A percentile compares a stretch with the other conserved stretches of the same genome.
Conservation (phyloP, 495 filamentous ascomycete genomes). For the Lepidopterella palustris region DNA sequence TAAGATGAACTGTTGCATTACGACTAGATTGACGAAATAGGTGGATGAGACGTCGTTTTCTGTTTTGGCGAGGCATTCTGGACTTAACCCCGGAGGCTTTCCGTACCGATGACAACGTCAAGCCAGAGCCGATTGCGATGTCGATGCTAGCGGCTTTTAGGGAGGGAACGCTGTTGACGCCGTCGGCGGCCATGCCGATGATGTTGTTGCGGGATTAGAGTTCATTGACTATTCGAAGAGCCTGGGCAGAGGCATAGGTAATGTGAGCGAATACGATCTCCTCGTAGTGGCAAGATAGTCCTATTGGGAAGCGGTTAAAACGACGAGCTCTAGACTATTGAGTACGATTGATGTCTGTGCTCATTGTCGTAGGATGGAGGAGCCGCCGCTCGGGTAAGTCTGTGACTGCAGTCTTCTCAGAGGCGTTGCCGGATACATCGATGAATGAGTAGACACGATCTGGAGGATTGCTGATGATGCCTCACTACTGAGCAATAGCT, state of each 20-base stretch:
- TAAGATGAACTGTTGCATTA: constrained; percentile 45
- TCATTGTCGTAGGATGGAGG: too few relatives aligned
- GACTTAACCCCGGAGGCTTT: constrained; percentile 42
- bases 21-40: constrained; percentile 68
- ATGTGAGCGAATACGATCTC: constrained; percentile 65
- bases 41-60: constrained; percentile 57
- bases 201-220: constrained; percentile 49
- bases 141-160: constrained; percentile 51
- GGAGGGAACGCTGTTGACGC: constrained; percentile 54
- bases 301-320: constrained; percentile 53
- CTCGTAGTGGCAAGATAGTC: constrained; percentile 49
- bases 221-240: constrained; percentile 65
- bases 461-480: constrained; percentile 50
- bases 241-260: constrained; percentile 70
- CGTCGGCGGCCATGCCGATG: constrained; percentile 52
- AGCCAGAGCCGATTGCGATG: constrained; percentile 46
- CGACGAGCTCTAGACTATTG: constrained; percentile 53
- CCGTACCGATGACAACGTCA: constrained; percentile 63
- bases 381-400: too few relatives aligned
- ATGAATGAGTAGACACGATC: constrained; percentile 38
- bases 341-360: constrained; percentile 41
- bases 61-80: constrained; percentile 37
- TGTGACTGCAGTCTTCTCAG: constrained; percentile 4
- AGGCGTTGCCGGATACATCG: constrained; percentile 34
- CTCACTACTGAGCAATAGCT: constrained; percentile 60